Evolutionary conservation across 208 protist species (phyloP), one percentile per base, ranked within the genome.

Genomic region (Crithidia brevicula): DNA sequence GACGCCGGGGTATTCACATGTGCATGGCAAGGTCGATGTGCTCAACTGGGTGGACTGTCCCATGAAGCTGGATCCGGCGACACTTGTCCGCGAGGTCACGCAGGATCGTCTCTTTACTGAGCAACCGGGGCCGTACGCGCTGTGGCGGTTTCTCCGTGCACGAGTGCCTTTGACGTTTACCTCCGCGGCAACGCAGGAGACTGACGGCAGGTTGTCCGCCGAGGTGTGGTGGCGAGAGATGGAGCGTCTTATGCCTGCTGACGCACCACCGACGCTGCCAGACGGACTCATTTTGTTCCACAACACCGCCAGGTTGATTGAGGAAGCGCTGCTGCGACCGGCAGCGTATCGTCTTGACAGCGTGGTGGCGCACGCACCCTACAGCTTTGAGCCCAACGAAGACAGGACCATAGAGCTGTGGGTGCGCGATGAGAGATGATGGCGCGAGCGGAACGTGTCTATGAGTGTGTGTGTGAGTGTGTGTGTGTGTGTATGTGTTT

Each of bases 21-120:
- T 92, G n/a, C 91, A 96, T 49, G 74, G 73, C 11, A 88, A 83
- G 66, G 83, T 95, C 51, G 61, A 81, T 10, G 33, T 76, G 23
- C 64, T 96, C 13, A 30, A 67, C 16, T 46, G 75, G 18, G 74
- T 88, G 23, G 74, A 90, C 74, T 96, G 88, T 58, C 68, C 80
- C 0, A 67, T 93, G 49, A 36, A 59, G 27, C 34, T 91, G 4
- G 64, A 92, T 34, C 20, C 58, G 6, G 18, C 42, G 2, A 86
- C 77, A 1, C 71, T 69, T 22, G 30, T 61, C 22, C 77, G 54
- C 2, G 50, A 74, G 27, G 59, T 79, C 5, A 92, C 86, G 9
- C 79, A 89, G 50, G 76, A 91, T 65, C 57, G 60, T 38, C 79
- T 91, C 16, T 91, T 94, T 47, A 70, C 34, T 13, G 57, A 81